Base-by-base conservation (phyloP, 108 stramenopile species). In the Aurantiochytrium sp. region DNA sequence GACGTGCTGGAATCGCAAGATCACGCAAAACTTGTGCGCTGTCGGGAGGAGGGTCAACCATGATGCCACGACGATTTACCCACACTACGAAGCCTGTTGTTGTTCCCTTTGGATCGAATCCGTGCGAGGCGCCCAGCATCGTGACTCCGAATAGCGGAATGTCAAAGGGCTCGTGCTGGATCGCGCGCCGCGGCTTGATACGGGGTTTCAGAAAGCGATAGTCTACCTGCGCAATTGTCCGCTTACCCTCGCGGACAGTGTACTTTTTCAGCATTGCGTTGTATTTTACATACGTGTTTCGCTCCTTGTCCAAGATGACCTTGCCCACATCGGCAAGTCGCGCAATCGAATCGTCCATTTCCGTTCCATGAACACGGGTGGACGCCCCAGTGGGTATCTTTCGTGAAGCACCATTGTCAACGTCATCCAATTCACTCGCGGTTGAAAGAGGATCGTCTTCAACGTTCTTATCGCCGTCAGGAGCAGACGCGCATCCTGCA, bases 21-120 rank as follows among this genome's bases (percentile, higher is more conserved):
- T 90, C 89, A 28, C 89, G 58, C 44, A 91, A 88, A 5, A 91
- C 60, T 28, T 87, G 57, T 8, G 87, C 73, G 73, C 73, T 51
- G 25, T 90, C 59, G 5, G 89, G 89, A 60, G 89, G 89, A 51
- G 89, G 89, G 47, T 90, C 89, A 6, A 90, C 76, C 76, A 90
- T 87, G 42, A 90, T 87, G 28, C 89, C 89, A 4, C 76, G 49
- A 44, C 76, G 57, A n/a, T 90, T 90, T 16, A 72, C 45, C 89
- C 89, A 90, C 28, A 90, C 57, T 6, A 90, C 89, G 28, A 87
- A 90, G 23, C 89, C 89, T 5, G 76, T 90, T 19, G 89, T 90
- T 42, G 89, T 59, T 5, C 89, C 89, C 42, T 35, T 58, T 5
- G 73, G 73, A 45, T 90, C 89, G 49, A 90, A 90, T 43, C 89